Percentiles rank a stretch among this genome's conserved stretches.
Conservation (phyloP, 257 asterid genomes). For the Mentha longifolia region DNA sequence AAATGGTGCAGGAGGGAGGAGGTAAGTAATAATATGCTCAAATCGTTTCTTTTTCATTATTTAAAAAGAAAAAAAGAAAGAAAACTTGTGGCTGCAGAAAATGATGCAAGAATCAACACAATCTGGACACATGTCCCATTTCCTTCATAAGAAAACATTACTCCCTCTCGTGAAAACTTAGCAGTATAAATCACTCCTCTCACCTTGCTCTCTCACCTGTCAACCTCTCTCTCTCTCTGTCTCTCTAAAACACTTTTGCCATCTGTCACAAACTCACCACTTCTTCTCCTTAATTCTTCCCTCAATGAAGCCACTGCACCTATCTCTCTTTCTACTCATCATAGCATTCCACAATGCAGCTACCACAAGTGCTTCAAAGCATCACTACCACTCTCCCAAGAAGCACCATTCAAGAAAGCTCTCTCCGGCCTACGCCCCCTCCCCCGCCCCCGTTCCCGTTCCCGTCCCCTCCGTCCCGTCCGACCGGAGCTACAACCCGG, state of each 20-base stretch:
- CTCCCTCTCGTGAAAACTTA: slow-evolving; percentile 10
- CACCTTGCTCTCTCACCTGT: slow-evolving; percentile 26
- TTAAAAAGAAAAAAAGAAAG: neutral
- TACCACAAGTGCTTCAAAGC: slow-evolving; percentile 56
- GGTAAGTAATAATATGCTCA: neutral
- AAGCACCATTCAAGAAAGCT: slow-evolving; percentile 28
- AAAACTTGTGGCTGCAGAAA: slow-evolving; percentile 17
- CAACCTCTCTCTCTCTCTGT: too few relatives aligned
- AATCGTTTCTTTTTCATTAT: too few relatives aligned
- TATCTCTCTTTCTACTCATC: slow-evolving; percentile 28
- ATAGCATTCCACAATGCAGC: slow-evolving; percentile 28
- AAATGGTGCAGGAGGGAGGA: neutral
- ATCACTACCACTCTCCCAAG: slow-evolving; percentile 37
- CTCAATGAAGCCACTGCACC: slow-evolving; percentile 40
- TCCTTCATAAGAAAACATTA: slow-evolving; percentile 21
- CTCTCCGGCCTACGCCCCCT: too few relatives aligned
- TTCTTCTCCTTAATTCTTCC: neutral
- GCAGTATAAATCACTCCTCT: slow-evolving; percentile 53
- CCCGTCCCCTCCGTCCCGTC: slow-evolving; percentile 40
- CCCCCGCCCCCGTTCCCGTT: slow-evolving; percentile 35
- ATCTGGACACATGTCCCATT: slow-evolving; percentile 47
- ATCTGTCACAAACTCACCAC: slow-evolving; percentile 18
- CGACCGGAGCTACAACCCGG: slow-evolving; percentile 39
- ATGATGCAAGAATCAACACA: slow-evolving; percentile 40
- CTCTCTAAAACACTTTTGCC: slow-evolving; percentile 16